Evolutionary conservation across 148 eudicot species (phyloP), one percentile per base, ranked within the genome.

Genomic region (Hydrangea macrophylla): DNA sequence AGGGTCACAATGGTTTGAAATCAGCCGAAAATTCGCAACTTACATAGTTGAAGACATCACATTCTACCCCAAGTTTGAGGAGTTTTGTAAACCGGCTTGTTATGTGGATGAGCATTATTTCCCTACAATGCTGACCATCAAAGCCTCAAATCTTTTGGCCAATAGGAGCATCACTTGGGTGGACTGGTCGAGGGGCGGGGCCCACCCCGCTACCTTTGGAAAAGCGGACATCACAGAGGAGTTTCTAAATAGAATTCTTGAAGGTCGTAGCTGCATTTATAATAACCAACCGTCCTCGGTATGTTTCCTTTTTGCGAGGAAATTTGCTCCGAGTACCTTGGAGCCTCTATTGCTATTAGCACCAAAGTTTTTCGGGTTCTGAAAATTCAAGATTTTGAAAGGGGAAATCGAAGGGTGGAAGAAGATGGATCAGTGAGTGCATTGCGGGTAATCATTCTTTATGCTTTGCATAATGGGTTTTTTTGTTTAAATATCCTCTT

Each of bases 151-250:
- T 28, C 79, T 72, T 8, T 45, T 89, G 76, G 90, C 96, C 13
- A 92, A 92, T 70, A 64, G 98, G 65, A 89, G 88, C 76, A 30
- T 92, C 57, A 92, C 98, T 30, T 89, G 82, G 88, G 96, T 90
- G n/a, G 96, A 92, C 70, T 92, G 98, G 98, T 89, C 98, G 6
- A 84, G 91, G 63, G 93, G 98, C 1, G 96, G 96, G 12, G 62
- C 96, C 24, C 98, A 92, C 63, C 98, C 98, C 3, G 92, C 84
- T 22, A 89, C 93, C 2, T 92, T 84, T 40, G 91, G 96, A 11
- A 77, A 65, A 58, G 74, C 71, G 5, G 97, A 90, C 60, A 83
- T 90, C 58, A 76, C 80, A 0, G 78, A 40, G 13, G 83, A 76
- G 26, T 90, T 90, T 81, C 73, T 86, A 36, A 75, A 76, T 75